phyloP scores from a whole-genome alignment of 208 protist genomes.

The Crithidia thermophila region DNA sequence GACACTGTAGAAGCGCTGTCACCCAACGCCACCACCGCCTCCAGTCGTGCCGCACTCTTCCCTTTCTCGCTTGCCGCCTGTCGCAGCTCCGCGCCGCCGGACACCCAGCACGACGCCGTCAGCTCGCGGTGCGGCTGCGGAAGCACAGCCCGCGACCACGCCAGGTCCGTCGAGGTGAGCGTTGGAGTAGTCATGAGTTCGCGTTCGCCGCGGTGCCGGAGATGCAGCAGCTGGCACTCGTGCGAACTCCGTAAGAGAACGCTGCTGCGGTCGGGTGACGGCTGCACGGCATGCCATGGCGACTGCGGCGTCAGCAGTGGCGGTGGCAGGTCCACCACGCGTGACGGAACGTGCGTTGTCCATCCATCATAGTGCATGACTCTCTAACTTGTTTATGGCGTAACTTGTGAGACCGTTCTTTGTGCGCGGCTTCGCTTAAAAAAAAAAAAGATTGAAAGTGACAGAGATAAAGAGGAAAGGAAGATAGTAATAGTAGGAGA shows the following conservation, averaged over 20 bases:
- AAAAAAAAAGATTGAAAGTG: too few species aligned
- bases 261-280: conserved; percentile 21
- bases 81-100: conserved; percentile 2
- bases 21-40: conserved; percentile 12
- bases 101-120: conserved; percentile 40
- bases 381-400: too few species aligned
- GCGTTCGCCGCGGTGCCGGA: too few species aligned
- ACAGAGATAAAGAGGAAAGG: too few species aligned
- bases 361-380: neutral
- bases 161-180: neutral
- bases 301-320: conserved; percentile 9
- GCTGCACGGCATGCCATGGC: conserved; percentile 21
- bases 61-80: too few species aligned
- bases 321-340: conserved; percentile 11
- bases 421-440: too few species aligned
- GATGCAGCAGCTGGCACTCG: conserved; percentile 25
- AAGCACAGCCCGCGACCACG: neutral
- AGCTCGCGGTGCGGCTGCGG: conserved; percentile 38
- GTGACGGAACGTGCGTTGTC: conserved; percentile 19
- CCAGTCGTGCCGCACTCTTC: too few species aligned
- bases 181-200: neutral
- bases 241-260: conserved; percentile 31
- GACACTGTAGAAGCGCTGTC: conserved; percentile 15
- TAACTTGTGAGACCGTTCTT: too few species aligned
- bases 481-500: too few species aligned